Evolutionary conservation across 1,139 yeast species (phyloP).

Genomic region (Fermentozyma sake): DNA sequence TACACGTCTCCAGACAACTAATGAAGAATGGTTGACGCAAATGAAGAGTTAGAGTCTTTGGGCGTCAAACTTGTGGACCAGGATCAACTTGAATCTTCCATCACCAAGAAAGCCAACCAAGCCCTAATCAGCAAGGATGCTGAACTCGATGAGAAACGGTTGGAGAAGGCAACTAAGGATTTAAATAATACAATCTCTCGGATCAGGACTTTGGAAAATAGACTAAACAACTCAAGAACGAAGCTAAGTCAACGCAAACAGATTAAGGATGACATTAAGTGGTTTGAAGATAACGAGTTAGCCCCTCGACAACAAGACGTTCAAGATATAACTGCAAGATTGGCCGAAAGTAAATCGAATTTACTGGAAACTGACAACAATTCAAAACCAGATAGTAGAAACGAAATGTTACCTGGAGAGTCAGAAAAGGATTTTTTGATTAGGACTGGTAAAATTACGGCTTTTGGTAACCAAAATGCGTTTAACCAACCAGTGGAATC

Average conservation of each 20-base stretch:
- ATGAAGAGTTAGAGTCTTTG: conserved; percentile 15
- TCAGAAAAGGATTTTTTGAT: conserved; percentile 74
- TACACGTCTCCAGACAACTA: no score
- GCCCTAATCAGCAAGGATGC: conserved; percentile 58
- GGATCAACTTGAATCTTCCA: conserved; percentile 63
- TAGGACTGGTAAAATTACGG: conserved; percentile 90
- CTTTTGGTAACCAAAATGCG: conserved; percentile 71
- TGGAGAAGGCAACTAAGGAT: conserved; percentile 57
- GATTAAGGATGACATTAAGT: conserved; percentile 50
- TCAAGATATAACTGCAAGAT: conserved; percentile 57
- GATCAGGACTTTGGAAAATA: conserved; percentile 42
- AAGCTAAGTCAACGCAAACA: conserved; percentile 63
- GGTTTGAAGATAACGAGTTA: conserved; percentile 50
- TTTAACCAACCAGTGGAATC: conserved; percentile 28
- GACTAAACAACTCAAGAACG: conserved; percentile 49
- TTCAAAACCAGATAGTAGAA: conserved; percentile 1
- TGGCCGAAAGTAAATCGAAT: conserved; percentile 28
- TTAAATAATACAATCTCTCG: conserved; percentile 40
- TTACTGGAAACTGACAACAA: conserved; percentile 8
- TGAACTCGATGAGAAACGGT: conserved; percentile 70
- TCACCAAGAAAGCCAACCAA: conserved; percentile 66
- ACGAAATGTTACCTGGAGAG: conserved; percentile 55
- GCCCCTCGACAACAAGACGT: conserved; percentile 55
- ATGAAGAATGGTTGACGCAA: no score
- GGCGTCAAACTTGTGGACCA: conserved; percentile 63